These are phyloP conservation scores for Glarea lozoyensis DNA, from an alignment of 495 filamentous ascomycete genomes.

Conservation along the genomic window DNA sequence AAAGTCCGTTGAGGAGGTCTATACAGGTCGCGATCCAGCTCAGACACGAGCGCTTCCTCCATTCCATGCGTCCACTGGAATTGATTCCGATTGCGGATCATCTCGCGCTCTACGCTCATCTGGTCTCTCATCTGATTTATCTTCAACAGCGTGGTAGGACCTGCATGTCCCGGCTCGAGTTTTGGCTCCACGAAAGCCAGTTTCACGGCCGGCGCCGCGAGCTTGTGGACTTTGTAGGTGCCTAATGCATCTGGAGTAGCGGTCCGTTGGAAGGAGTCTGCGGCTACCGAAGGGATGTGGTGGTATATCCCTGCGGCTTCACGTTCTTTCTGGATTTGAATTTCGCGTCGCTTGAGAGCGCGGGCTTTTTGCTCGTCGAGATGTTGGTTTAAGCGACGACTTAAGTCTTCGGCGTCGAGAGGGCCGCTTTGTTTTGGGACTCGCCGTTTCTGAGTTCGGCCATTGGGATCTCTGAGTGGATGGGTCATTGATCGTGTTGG, in stretches of 20 bases:
- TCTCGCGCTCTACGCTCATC: conserved; percentile 18
- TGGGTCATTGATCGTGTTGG: conserved; percentile 19
- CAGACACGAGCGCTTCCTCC: conserved; percentile 21
- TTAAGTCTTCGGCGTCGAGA: conserved; percentile 42
- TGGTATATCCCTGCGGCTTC: conserved; percentile 10
- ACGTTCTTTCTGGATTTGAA: conserved; percentile 14
- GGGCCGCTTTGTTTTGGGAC: conserved; percentile 30
- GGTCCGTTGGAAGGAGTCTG: conserved; percentile 38
- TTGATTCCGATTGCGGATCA: conserved; percentile 23
- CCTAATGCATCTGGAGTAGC: conserved; percentile 32
- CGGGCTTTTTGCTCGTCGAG: conserved; percentile 34
- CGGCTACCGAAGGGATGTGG: conserved; percentile 37
- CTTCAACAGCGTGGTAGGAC: conserved; percentile 8
- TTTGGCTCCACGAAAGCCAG: conserved; percentile 22
- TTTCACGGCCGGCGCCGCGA: conserved; percentile 29
- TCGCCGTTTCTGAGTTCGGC: background rate
- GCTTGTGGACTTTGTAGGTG: conserved; percentile 30
- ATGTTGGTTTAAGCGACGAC: conserved; percentile 30
- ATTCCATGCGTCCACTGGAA: conserved; percentile 25
- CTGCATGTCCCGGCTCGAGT: conserved; percentile 1
- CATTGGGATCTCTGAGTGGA: conserved; percentile 11
- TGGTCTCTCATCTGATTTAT: conserved; percentile 20
- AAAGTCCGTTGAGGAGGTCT: conserved; percentile 14
- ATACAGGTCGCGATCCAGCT: conserved; percentile 18
- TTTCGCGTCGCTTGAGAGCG: conserved; percentile 20